Percentiles rank a stretch among this genome's conserved stretches.
phyloP scores from a whole-genome alignment of 805 yeast species.

The Phaffomyces thermotolerans region DNA sequence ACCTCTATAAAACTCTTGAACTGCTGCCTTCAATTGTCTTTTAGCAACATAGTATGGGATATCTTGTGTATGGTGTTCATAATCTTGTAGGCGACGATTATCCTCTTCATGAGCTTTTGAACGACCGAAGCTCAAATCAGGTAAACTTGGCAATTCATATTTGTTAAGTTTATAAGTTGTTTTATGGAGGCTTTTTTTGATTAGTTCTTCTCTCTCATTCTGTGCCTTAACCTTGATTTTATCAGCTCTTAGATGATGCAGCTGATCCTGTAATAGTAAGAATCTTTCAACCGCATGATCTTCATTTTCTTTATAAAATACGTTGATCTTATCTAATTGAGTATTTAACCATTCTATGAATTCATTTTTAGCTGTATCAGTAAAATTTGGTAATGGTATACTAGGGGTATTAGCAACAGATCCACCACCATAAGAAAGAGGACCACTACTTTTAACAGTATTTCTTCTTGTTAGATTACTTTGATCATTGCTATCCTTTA shows the following conservation, averaged over 20 bases:
- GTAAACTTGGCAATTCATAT: slow-evolving; percentile 37
- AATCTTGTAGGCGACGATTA: slow-evolving; percentile 34
- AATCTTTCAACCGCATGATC: slow-evolving; percentile 52
- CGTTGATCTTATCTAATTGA: slow-evolving; percentile 53
- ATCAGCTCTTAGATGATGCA: slow-evolving; percentile 56
- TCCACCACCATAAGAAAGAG: slow-evolving; percentile 14
- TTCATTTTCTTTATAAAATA: slow-evolving; percentile 56
- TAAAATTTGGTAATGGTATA: slow-evolving; percentile 15
- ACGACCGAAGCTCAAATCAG: slow-evolving; percentile 31
- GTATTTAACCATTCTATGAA: slow-evolving; percentile 63
- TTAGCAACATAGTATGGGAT: slow-evolving; percentile 61
- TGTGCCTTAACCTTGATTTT: slow-evolving; percentile 22
- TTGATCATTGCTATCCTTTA: not conserved
- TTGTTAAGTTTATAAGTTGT: slow-evolving; percentile 24
- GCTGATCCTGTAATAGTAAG: slow-evolving; percentile 58
- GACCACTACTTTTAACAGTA: not conserved
- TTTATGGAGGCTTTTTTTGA: slow-evolving; percentile 12
- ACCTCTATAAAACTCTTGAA: slow-evolving; percentile 66
- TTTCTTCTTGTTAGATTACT: slow-evolving; percentile 1
- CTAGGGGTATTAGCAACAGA: slow-evolving; percentile 4
- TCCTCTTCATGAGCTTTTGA: slow-evolving; percentile 3
- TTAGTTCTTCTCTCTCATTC: slow-evolving; percentile 8
- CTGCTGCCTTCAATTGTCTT: slow-evolving; percentile 59
- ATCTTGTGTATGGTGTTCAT: slow-evolving; percentile 29
- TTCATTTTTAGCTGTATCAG: slow-evolving; percentile 34